Evolutionary conservation across 2,329 filamentous ascomycete genomes (phyloP).

Genomic region (Aspergillus niger): DNA sequence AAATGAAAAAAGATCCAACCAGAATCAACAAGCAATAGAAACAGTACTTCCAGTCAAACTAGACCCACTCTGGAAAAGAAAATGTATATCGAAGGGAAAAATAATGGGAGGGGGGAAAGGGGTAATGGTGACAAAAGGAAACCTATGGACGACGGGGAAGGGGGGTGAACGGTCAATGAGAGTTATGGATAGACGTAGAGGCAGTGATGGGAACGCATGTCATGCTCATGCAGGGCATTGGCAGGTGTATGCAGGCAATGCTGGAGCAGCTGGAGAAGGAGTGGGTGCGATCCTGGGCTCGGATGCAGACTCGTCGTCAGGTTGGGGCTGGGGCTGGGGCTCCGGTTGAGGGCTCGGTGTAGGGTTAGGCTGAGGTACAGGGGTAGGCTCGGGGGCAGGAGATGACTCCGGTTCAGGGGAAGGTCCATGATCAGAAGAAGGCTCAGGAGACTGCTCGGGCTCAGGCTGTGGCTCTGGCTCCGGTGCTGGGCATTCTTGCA

Average conservation of each 20-base stretch:
- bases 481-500: neutral
- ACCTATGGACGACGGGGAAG: neutral
- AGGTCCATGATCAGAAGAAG: neutral
- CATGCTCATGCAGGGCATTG: conserved; percentile 1
- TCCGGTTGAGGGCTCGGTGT: conserved; percentile 1
- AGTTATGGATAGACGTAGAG: neutral
- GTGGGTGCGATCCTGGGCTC: neutral
- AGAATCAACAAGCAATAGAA: neutral
- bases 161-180: neutral
- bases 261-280: neutral
- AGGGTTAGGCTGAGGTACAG: neutral
- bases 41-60: neutral
- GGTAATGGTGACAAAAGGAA: neutral
- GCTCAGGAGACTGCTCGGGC: neutral
- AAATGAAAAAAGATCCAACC: neutral
- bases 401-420: neutral
- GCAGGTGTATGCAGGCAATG: conserved; percentile 11
- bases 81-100: conserved; percentile 3
- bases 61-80: neutral
- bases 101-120: neutral
- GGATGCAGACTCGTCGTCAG: conserved; percentile 14
- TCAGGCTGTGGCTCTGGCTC: neutral
- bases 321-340: conserved; percentile 9
- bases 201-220: neutral
- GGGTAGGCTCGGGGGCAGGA: neutral